Percentiles rank a stretch among this genome's conserved stretches.
Conservation (phyloP, 2,329 filamentous ascomycete species). For the Xylariales sp. region DNA sequence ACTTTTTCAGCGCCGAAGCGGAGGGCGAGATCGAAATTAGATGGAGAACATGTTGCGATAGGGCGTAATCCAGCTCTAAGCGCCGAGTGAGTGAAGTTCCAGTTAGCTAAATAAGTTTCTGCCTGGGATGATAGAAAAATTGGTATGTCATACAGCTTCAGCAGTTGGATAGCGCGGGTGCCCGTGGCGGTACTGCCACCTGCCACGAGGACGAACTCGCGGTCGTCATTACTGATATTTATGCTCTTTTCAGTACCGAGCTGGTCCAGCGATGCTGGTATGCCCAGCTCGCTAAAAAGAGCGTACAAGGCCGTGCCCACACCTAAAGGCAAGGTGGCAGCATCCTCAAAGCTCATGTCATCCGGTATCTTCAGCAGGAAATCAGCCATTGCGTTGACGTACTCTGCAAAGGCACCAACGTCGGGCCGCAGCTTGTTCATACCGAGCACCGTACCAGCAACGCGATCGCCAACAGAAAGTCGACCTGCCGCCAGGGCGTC, state of each 20-base stretch:
- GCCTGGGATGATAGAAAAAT: no score
- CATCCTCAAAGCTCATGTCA: slow-evolving; percentile 1
- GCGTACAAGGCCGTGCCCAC: background rate
- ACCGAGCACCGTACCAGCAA: slow-evolving; percentile 4
- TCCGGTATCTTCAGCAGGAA: slow-evolving; percentile 3
- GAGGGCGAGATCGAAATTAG: slow-evolving; percentile 42
- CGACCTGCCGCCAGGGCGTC: background rate
- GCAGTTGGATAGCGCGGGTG: slow-evolving; percentile 4
- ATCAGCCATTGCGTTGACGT: background rate
- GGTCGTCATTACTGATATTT: no score
- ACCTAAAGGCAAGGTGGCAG: background rate
- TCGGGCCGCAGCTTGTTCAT: background rate
- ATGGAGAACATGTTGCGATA: slow-evolving; percentile 26
- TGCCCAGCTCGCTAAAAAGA: background rate
- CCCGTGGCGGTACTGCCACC: slow-evolving; percentile 2
- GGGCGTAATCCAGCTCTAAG: background rate
- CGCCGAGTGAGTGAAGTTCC: background rate
- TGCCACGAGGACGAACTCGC: slow-evolving; percentile 3
- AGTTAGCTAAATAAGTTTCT: no score
- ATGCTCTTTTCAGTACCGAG: background rate
- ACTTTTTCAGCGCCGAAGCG: slow-evolving; percentile 40
- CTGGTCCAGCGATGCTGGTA: background rate
- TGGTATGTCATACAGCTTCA: slow-evolving; percentile 6
- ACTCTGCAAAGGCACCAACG: slow-evolving; percentile 3
- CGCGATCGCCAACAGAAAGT: slow-evolving; percentile 1